A percentile compares a stretch with the other conserved stretches of the same genome.
Conservation (phyloP, 192 early-diverging fungal genomes). For the Coemansia sp. region DNA sequence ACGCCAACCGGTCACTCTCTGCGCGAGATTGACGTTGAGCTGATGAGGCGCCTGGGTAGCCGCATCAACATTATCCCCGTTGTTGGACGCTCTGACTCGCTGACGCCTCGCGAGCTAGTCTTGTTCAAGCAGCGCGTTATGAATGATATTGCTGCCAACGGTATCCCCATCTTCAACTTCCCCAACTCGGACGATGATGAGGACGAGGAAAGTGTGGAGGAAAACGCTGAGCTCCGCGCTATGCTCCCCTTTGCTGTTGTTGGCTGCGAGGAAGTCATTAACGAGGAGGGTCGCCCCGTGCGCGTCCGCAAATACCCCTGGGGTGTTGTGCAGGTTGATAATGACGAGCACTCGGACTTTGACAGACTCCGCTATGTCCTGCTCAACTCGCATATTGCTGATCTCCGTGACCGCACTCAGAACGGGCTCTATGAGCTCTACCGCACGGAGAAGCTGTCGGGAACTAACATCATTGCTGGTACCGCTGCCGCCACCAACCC, state of each 20-base stretch:
- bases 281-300: slow-evolving; percentile 84
- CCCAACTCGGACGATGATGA: slow-evolving; percentile 96
- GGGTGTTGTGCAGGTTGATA: slow-evolving; percentile 97
- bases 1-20: slow-evolving; percentile 95
- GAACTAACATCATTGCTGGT: slow-evolving; percentile 9
- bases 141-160: slow-evolving; percentile 95
- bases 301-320: slow-evolving; percentile 95
- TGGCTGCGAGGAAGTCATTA: slow-evolving; percentile 88
- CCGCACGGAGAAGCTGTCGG: slow-evolving; percentile 87
- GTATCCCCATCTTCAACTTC: slow-evolving; percentile 98
- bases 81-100: slow-evolving; percentile 92
- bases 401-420: slow-evolving; percentile 97
- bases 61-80: slow-evolving; percentile 96
- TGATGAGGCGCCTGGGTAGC: slow-evolving; percentile 89
- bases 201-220: slow-evolving; percentile 98
- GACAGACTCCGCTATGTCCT: slow-evolving; percentile 89
- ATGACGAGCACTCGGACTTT: slow-evolving; percentile 97
- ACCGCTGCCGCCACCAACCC: slow-evolving; percentile 10
- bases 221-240: slow-evolving; percentile 92
- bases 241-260: slow-evolving; percentile 96
- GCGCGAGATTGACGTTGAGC: slow-evolving; percentile 94
- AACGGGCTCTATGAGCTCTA: slow-evolving; percentile 95
- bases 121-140: slow-evolving; percentile 94
- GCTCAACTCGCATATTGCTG: slow-evolving; percentile 96
- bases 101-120: slow-evolving; percentile 83